These are phyloP conservation scores for Euphorbia tirucalli DNA, from an alignment of 345 rosid species.

Conservation along the genomic window DNA sequence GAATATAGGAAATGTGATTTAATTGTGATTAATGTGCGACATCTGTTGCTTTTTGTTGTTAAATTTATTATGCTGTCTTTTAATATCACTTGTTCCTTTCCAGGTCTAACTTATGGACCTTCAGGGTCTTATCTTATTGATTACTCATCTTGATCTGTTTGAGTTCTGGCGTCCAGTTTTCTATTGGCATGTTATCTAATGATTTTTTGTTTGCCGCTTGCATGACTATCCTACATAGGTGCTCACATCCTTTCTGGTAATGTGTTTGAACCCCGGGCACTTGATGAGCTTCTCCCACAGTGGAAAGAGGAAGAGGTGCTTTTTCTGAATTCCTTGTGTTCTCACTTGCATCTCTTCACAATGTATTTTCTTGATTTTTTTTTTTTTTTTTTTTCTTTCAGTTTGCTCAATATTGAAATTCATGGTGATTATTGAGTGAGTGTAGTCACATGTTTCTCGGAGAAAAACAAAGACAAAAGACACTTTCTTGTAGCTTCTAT, in stretches of 20 bases:
- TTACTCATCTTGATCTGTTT: not conserved
- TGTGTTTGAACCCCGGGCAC: conserved; percentile 85
- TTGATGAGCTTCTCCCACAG: conserved; percentile 83
- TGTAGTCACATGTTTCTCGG: no score
- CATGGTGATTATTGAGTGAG: not conserved
- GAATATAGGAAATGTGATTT: not conserved
- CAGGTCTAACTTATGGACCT: not conserved
- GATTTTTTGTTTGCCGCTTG: conserved; percentile 2
- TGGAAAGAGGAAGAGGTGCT: conserved; percentile 88
- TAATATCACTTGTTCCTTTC: not conserved
- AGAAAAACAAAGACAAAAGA: not conserved
- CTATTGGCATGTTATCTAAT: not conserved
- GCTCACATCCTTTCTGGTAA: conserved; percentile 87
- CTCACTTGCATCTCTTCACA: not conserved
- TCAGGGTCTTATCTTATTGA: not conserved
- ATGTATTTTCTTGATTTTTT: not conserved
- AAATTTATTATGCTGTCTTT: not conserved
- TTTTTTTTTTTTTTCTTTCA: not conserved
- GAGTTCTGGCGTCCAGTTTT: conserved; percentile 18
- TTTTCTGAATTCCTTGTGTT: conserved; percentile 11
- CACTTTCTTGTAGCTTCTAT: not conserved
- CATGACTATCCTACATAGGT: conserved; percentile 43
- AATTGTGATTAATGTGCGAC: not conserved
- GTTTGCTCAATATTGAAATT: not conserved
- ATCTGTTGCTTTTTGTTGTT: not conserved